phyloP scores from a whole-genome alignment of 257 asterid genomes.

The Nicotiana tomentosiformis region DNA sequence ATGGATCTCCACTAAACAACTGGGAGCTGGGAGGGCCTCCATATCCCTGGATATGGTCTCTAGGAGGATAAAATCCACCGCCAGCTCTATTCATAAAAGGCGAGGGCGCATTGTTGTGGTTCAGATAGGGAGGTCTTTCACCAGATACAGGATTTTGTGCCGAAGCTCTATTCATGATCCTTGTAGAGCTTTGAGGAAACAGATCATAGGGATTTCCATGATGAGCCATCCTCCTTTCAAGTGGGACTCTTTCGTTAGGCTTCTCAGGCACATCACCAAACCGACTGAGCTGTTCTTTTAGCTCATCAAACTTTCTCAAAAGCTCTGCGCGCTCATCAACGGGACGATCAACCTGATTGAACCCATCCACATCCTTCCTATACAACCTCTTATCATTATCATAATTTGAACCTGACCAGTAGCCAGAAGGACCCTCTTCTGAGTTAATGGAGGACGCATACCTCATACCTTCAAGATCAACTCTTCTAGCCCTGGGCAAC shows the following conservation, averaged over 20 bases:
- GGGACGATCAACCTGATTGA: conserved; percentile 24
- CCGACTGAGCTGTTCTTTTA: conserved; percentile 45
- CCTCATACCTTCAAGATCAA: conserved; percentile 20
- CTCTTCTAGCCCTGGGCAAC: conserved; percentile 21
- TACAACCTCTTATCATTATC: conserved; percentile 26
- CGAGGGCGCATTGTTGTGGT: conserved; percentile 36
- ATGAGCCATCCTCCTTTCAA: conserved; percentile 31
- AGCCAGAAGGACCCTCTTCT: conserved; percentile 34
- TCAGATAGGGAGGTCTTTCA: conserved; percentile 31
- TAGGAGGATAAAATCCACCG: conserved; percentile 49
- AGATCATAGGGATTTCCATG: conserved; percentile 30
- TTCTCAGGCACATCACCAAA: conserved; percentile 43
- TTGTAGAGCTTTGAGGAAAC: conserved; percentile 32
- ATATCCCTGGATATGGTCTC: conserved; percentile 26
- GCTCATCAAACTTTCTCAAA: conserved; percentile 62
- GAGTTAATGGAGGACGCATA: conserved; percentile 16
- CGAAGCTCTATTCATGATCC: conserved; percentile 20
- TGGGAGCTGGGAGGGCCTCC: conserved; percentile 44
- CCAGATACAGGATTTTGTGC: conserved; percentile 28
- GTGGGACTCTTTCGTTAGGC: conserved; percentile 46
- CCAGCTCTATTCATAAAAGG: conserved; percentile 29
- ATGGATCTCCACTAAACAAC: conserved; percentile 36
- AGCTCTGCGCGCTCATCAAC: conserved; percentile 58
- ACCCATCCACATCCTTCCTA: conserved; percentile 25
- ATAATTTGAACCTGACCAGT: conserved; percentile 24